A percentile compares a stretch with the other conserved stretches of the same genome.
These are phyloP conservation scores for Schoenoplectus triqueter DNA, from an alignment of 202 grass and related monocot species.

Conservation along the genomic window DNA sequence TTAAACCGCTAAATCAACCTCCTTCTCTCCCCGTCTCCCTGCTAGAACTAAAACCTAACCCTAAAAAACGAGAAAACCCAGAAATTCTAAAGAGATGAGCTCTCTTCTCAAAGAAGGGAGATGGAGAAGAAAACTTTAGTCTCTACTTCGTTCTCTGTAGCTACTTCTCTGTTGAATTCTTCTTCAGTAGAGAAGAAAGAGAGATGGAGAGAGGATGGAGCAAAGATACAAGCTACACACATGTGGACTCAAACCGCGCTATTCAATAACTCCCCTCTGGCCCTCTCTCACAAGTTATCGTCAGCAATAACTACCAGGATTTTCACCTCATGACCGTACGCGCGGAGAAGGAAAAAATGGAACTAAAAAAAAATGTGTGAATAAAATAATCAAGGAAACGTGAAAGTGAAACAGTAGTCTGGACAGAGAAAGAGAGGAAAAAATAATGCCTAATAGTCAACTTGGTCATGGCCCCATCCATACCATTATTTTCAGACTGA, in stretches of 20 bases:
- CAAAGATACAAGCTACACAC: slow-evolving; percentile 31
- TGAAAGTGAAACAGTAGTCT: slow-evolving; percentile 28
- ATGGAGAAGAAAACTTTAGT: background rate
- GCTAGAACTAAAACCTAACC: slow-evolving; percentile 38
- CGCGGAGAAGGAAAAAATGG: background rate
- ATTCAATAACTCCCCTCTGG: slow-evolving; percentile 30
- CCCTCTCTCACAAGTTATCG: slow-evolving; percentile 31
- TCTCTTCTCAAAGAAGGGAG: background rate
- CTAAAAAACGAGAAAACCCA: slow-evolving; percentile 36
- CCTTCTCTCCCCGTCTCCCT: slow-evolving; percentile 47
- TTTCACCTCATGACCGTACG: slow-evolving; percentile 26
- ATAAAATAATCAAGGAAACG: slow-evolving; percentile 14
- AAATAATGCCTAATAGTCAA: slow-evolving; percentile 30
- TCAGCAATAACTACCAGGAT: slow-evolving; percentile 38
- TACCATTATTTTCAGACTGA: slow-evolving; percentile 14
- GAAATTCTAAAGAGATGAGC: slow-evolving; percentile 26
- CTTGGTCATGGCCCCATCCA: slow-evolving; percentile 38
- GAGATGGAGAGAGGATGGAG: slow-evolving; percentile 31
- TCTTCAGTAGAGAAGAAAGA: background rate
- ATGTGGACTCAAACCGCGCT: slow-evolving; percentile 45
- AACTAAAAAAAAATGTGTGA: background rate
- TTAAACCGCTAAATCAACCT: slow-evolving; percentile 34
- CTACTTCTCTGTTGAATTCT: background rate
- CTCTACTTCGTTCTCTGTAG: background rate
- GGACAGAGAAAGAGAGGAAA: background rate